Percentiles rank a stretch among this genome's conserved stretches.
Conservation (phyloP, 2,329 filamentous ascomycete genomes). For the Cladosporium sphaerospermum region DNA sequence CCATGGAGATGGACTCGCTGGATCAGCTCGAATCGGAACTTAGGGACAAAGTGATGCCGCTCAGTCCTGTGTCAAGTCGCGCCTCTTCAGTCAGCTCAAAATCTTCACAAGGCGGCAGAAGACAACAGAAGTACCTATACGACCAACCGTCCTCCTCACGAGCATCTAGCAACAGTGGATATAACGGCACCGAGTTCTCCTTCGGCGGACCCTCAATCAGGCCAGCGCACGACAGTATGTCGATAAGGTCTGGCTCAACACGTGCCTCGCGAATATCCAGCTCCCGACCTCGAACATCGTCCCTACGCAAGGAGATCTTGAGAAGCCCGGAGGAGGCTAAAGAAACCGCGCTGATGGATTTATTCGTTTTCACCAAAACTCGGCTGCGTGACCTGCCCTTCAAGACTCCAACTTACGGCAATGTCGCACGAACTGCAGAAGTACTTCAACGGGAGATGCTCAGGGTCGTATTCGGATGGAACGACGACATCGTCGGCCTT, state of each 20-base stretch:
- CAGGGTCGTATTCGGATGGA: slow-evolving; percentile 90
- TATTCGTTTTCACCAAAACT: slow-evolving; percentile 80
- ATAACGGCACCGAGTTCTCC: slow-evolving; percentile 35
- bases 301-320: slow-evolving; percentile 72
- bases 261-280: slow-evolving; percentile 32
- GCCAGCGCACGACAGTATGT: slow-evolving; percentile 33
- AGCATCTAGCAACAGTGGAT: slow-evolving; percentile 27
- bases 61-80: slow-evolving; percentile 62
- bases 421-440: slow-evolving; percentile 48
- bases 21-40: slow-evolving; percentile 49
- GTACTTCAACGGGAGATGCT: slow-evolving; percentile 87
- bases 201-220: slow-evolving; percentile 26
- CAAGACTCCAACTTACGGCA: slow-evolving; percentile 55
- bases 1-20: slow-evolving; percentile 61
- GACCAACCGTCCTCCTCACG: slow-evolving; percentile 37
- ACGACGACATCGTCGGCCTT: slow-evolving; percentile 72
- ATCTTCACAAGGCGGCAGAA: slow-evolving; percentile 45
- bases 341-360: slow-evolving; percentile 57
- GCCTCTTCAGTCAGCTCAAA: slow-evolving; percentile 56
- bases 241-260: slow-evolving; percentile 42
- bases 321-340: slow-evolving; percentile 63
- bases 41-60: slow-evolving; percentile 56
- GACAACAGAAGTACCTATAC: slow-evolving; percentile 39
- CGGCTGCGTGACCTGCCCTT: slow-evolving; percentile 79
- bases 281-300: slow-evolving; percentile 51